phyloP scores from a whole-genome alignment of 2,329 filamentous ascomycete genomes.

The Ophiostoma sp. region DNA sequence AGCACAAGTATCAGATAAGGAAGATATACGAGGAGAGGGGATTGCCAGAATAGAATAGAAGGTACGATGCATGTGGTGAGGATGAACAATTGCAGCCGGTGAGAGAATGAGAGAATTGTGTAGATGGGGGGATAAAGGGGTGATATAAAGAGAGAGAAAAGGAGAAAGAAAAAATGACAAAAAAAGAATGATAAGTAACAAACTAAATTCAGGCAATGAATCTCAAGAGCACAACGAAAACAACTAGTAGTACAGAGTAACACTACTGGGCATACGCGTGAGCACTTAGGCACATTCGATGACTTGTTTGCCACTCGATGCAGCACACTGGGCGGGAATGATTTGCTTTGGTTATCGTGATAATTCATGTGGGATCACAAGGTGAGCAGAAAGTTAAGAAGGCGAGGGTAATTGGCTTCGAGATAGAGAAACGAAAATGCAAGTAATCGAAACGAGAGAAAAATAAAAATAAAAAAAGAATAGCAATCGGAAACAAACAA shows the following conservation, averaged over 20 bases:
- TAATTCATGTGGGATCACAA: background rate
- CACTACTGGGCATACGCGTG: background rate
- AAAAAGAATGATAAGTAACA: background rate
- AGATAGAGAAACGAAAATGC: background rate
- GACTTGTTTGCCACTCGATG: background rate
- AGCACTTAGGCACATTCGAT: background rate
- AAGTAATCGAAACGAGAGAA: background rate
- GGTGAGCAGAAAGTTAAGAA: background rate
- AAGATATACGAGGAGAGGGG: background rate
- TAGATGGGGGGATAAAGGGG: no score
- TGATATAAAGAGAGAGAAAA: background rate
- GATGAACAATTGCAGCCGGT: background rate
- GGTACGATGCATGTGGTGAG: background rate
- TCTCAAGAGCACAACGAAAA: background rate
- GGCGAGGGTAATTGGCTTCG: background rate
- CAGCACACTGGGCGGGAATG: background rate
- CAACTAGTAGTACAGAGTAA: background rate
- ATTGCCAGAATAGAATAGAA: background rate
- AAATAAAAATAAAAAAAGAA: background rate
- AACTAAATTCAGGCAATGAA: background rate
- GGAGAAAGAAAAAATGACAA: no score
- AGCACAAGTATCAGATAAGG: background rate
- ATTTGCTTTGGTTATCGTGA: conserved; percentile 6
- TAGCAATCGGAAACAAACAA: background rate
- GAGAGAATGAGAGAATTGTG: background rate